Evolutionary conservation across 192 early-diverging fungal species (phyloP).

Genomic region (Borealophlyctis nickersoniae): DNA sequence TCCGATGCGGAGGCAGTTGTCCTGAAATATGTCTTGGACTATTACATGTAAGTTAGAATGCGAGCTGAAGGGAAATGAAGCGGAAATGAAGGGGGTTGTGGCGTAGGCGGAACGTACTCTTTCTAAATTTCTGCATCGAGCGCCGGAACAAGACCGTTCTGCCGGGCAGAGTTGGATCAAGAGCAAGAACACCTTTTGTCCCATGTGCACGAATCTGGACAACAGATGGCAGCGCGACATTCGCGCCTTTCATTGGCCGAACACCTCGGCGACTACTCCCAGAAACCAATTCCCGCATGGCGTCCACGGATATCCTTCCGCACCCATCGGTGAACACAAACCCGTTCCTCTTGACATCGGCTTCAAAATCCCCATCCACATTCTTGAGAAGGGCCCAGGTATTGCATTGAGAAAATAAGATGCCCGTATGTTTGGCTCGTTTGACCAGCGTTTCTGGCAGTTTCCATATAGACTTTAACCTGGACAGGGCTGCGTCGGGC

Average conservation of each 20-base stretch:
- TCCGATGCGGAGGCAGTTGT: neutral
- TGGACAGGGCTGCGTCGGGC: neutral
- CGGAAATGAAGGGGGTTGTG: no score
- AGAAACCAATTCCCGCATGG: neutral
- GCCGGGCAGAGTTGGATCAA: neutral
- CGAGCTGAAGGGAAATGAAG: no score
- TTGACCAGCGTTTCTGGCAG: neutral
- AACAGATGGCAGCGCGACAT: neutral
- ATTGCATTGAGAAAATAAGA: neutral
- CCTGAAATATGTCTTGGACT: no score
- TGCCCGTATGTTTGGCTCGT: neutral
- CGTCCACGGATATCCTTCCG: neutral
- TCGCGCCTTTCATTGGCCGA: no score
- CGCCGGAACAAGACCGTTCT: neutral
- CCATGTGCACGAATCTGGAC: neutral
- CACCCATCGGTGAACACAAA: neutral
- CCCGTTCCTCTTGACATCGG: neutral
- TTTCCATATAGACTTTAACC: neutral
- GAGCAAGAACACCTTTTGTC: neutral
- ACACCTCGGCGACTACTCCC: no score
- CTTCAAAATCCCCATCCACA: neutral
- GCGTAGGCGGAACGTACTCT: neutral
- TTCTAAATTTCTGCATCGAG: neutral
- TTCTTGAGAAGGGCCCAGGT: neutral
- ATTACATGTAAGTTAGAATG: no score